These are phyloP conservation scores for Wickerhamiella shivajii DNA, from an alignment of 805 yeast genomes.

Conservation along the genomic window DNA sequence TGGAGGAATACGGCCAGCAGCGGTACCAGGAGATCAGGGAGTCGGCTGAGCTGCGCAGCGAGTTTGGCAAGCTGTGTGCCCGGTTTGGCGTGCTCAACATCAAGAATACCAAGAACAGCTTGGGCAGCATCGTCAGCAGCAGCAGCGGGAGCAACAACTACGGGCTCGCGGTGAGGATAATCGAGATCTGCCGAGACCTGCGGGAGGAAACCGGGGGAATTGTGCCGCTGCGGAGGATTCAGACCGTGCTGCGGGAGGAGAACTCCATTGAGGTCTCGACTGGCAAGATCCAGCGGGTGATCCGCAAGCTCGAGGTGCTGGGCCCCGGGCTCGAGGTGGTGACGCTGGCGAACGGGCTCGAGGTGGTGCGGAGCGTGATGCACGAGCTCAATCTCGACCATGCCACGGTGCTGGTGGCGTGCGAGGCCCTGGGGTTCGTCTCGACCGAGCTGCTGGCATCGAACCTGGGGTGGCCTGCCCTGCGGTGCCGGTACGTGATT, in stretches of 20 bases:
- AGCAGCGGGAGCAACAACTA: constrained; percentile 40
- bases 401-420: constrained; percentile 52
- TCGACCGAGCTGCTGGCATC: constrained; percentile 48
- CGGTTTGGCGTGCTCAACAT: constrained; percentile 55
- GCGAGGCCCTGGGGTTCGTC: constrained; percentile 65
- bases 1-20: constrained; percentile 58
- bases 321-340: constrained; percentile 63
- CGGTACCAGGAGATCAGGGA: constrained; percentile 53
- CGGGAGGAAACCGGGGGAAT: constrained; percentile 71
- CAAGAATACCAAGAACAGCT: constrained; percentile 20
- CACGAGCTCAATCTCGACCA: constrained; percentile 56
- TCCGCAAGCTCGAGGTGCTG: constrained; percentile 37
- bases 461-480: constrained; percentile 59
- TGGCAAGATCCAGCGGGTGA: constrained; percentile 42
- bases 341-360: constrained; percentile 36
- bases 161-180: constrained; percentile 56
- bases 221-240: constrained; percentile 43
- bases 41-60: constrained; percentile 49
- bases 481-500: constrained; percentile 46
- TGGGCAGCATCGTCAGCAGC: constrained; percentile 23
- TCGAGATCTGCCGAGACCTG: constrained; percentile 61
- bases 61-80: constrained; percentile 62
- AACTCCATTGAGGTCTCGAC: constrained; percentile 18
- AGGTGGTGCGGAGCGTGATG: constrained; percentile 49
- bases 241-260: constrained; percentile 22